These are phyloP conservation scores for Staphylotrichum longicolle DNA, from an alignment of 495 filamentous ascomycete species.

Conservation along the genomic window DNA sequence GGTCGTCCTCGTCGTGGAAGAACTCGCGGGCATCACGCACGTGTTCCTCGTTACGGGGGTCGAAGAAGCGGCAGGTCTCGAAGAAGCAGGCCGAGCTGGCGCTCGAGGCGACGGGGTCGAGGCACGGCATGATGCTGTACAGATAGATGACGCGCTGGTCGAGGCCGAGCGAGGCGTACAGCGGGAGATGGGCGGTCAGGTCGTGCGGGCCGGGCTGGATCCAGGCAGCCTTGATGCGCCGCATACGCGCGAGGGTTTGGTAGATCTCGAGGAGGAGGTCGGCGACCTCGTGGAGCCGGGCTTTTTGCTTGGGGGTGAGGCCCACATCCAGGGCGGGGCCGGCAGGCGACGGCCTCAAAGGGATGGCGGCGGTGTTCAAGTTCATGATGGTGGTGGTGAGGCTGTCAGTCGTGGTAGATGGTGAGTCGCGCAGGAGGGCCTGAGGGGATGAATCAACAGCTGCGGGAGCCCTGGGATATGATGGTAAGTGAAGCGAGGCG, in stretches of 20 bases:
- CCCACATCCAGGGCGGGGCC: too few species aligned
- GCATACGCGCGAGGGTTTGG: constrained; percentile 22
- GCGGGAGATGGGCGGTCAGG: constrained; percentile 12
- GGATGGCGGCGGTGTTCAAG: too few species aligned
- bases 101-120: constrained; percentile 4
- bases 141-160: constrained; percentile 28
- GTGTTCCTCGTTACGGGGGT: constrained; percentile 13
- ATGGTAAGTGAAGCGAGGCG: too few species aligned
- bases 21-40: constrained; percentile 9
- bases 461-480: too few species aligned
- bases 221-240: constrained; percentile 7
- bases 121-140: constrained; percentile 28
- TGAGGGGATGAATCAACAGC: too few species aligned
- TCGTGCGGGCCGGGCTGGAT: constrained; percentile 27
- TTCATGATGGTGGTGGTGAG: too few species aligned
- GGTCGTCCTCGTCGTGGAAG: neutral
- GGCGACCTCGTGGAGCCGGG: constrained; percentile 19
- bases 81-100: constrained; percentile 8
- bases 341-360: too few species aligned
- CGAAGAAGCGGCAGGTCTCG: constrained; percentile 3
- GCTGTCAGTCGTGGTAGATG: too few species aligned
- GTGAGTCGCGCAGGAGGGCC: too few species aligned
- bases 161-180: constrained; percentile 15
- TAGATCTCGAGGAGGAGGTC: constrained; percentile 22
- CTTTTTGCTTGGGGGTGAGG: constrained; percentile 14